A percentile compares a stretch with the other conserved stretches of the same genome.
phyloP scores from a whole-genome alignment of 1,139 yeast species.

The Kurtzmaniella quercitrusa region DNA sequence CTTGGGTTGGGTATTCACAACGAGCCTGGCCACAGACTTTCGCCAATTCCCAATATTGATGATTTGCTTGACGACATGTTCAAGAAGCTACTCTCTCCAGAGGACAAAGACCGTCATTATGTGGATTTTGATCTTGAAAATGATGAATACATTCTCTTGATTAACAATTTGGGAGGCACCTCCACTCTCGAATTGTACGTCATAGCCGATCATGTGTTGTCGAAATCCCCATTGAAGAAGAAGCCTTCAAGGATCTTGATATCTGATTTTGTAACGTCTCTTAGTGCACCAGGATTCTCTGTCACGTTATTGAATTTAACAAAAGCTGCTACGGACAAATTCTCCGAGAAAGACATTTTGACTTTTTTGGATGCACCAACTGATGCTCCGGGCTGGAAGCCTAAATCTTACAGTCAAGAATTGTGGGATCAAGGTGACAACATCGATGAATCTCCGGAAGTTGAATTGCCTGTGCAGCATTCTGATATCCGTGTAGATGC shows the following conservation, averaged over 20 bases:
- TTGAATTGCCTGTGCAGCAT: constrained; percentile 13
- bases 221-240: constrained; percentile 45
- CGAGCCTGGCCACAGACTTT: constrained; percentile 77
- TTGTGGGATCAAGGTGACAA: constrained; percentile 19
- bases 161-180: constrained; percentile 85
- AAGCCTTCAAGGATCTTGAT: constrained; percentile 62
- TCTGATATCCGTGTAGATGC: constrained; percentile 43
- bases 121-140: constrained; percentile 51
- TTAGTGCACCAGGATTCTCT: constrained; percentile 89
- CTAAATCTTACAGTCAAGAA: constrained; percentile 23
- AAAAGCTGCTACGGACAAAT: constrained; percentile 34
- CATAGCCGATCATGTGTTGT: constrained; percentile 48
- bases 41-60: constrained; percentile 68
- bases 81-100: constrained; percentile 45
- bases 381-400: constrained; percentile 81
- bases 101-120: constrained; percentile 66
- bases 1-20: constrained; percentile 95
- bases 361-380: constrained; percentile 63
- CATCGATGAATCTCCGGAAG: neutral
- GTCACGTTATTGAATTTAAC: constrained; percentile 70
- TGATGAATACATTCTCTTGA: constrained; percentile 65
- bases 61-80: constrained; percentile 52
- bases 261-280: constrained; percentile 79
- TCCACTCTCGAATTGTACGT: constrained; percentile 72
- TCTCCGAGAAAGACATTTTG: constrained; percentile 26